Evolutionary conservation across 257 asterid genomes (phyloP).

Genomic region (Nicotiana knightiana): DNA sequence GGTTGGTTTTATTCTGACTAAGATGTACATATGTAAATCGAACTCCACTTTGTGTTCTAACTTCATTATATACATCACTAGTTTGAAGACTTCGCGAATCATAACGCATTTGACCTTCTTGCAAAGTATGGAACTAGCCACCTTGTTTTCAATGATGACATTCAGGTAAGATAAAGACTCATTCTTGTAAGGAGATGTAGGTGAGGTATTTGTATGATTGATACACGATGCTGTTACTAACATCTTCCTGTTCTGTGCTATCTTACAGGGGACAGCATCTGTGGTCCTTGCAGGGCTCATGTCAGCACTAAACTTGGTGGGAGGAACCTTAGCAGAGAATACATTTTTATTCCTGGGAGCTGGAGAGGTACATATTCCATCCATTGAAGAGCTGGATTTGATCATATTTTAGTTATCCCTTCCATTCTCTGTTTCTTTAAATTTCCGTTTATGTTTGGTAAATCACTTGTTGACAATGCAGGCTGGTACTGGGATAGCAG

Average conservation of each 20-base stretch:
- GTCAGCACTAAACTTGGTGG: slow-evolving; percentile 54
- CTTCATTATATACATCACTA: slow-evolving; percentile 20
- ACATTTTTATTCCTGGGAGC: slow-evolving; percentile 77
- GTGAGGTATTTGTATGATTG: neutral
- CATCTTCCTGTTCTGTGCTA: neutral
- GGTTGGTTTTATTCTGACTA: slow-evolving; percentile 25
- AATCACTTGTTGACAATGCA: slow-evolving; percentile 29
- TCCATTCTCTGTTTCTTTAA: neutral
- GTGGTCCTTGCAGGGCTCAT: slow-evolving; percentile 77
- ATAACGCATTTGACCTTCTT: slow-evolving; percentile 79
- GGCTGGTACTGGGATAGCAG: slow-evolving; percentile 99
- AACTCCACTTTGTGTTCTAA: neutral
- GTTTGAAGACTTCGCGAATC: slow-evolving; percentile 89
- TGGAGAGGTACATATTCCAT: slow-evolving; percentile 50
- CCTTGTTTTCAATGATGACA: slow-evolving; percentile 79
- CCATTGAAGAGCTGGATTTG: neutral
- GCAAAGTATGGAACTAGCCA: slow-evolving; percentile 61
- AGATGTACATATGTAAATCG: neutral
- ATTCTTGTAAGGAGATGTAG: neutral
- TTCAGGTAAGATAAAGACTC: slow-evolving; percentile 39
- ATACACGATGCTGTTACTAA: neutral
- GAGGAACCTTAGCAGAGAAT: slow-evolving; percentile 65
- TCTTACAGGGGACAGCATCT: slow-evolving; percentile 73
- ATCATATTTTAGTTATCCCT: neutral
- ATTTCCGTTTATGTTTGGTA: neutral